Conservation (phyloP, 2,329 filamentous ascomycete species). For the Eutypa lata region DNA sequence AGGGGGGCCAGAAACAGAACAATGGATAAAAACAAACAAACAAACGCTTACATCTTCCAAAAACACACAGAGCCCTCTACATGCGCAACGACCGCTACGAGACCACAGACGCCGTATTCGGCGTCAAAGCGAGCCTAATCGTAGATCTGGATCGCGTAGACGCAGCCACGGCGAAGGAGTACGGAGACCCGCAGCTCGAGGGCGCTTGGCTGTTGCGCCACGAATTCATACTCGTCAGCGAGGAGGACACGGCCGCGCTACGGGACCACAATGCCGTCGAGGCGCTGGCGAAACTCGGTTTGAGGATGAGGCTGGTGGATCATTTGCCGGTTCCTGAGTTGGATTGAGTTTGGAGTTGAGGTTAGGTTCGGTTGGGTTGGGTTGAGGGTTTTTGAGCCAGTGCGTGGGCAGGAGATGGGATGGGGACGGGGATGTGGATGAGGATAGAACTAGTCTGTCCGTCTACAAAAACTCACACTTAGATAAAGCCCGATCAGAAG, state of each 20-base stretch:
- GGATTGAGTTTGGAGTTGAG: slow-evolving; percentile 33
- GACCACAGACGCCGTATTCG: slow-evolving; percentile 80
- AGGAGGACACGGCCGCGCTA: slow-evolving; percentile 65
- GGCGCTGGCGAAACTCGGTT: slow-evolving; percentile 64
- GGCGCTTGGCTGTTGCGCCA: slow-evolving; percentile 64
- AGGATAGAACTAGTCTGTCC: too few species aligned
- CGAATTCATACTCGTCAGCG: slow-evolving; percentile 74
- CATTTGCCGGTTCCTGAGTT: slow-evolving; percentile 73
- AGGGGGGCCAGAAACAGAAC: too few species aligned
- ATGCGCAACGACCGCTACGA: slow-evolving; percentile 77
- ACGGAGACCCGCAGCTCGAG: slow-evolving; percentile 53
- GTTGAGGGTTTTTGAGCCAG: too few species aligned
- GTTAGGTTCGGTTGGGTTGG: too few species aligned
- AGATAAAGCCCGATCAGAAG: too few species aligned
- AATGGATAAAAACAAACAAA: slow-evolving; percentile 5
- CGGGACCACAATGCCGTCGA: slow-evolving; percentile 62
- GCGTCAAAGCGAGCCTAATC: slow-evolving; percentile 78
- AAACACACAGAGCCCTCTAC: slow-evolving; percentile 62
- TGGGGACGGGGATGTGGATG: too few species aligned
- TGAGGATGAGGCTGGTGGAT: slow-evolving; percentile 69
- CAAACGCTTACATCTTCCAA: neutral
- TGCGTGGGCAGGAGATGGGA: too few species aligned
- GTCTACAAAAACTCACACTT: too few species aligned
- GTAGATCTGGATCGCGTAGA: slow-evolving; percentile 56
- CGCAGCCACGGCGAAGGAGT: slow-evolving; percentile 54